Evolutionary conservation across 768 basidiomycete species (phyloP).

Genomic region (Tylopilus balloui): DNA sequence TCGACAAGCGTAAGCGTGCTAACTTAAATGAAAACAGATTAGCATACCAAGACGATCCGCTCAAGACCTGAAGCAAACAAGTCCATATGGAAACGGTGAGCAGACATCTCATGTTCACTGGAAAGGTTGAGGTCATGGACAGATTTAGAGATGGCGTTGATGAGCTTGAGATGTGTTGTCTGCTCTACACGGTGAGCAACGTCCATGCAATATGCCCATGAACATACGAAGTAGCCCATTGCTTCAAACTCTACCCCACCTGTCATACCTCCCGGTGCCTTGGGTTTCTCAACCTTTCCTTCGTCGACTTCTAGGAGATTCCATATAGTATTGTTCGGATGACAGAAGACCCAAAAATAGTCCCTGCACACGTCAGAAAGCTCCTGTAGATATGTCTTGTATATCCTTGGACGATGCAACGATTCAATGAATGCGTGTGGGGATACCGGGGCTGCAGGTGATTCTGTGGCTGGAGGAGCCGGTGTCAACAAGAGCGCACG

Average conservation of each 20-base stretch:
- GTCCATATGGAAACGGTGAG: constrained; percentile 79
- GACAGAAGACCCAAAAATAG: constrained; percentile 97
- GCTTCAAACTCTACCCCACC: constrained; percentile 98
- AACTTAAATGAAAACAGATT: not conserved
- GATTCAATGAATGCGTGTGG: constrained; percentile 80
- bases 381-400: constrained; percentile 78
- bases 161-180: constrained; percentile 83
- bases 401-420: constrained; percentile 64
- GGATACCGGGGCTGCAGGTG: constrained; percentile 54
- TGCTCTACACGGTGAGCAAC: constrained; percentile 30
- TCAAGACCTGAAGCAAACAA: constrained; percentile 91
- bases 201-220: not conserved
- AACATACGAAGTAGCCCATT: constrained; percentile 86
- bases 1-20: not conserved
- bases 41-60: constrained; percentile 76
- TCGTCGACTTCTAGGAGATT: constrained; percentile 79
- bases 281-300: constrained; percentile 78
- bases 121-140: constrained; percentile 63
- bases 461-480: constrained; percentile 61
- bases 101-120: constrained; percentile 67
- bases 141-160: constrained; percentile 73
- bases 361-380: constrained; percentile 89
- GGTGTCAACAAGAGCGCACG: constrained; percentile 72
- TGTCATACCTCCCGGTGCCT: constrained; percentile 96
- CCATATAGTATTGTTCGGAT: constrained; percentile 92